phyloP scores from a whole-genome alignment of 2,329 filamentous ascomycete genomes.

The Neopestalotiopsis clavispora region DNA sequence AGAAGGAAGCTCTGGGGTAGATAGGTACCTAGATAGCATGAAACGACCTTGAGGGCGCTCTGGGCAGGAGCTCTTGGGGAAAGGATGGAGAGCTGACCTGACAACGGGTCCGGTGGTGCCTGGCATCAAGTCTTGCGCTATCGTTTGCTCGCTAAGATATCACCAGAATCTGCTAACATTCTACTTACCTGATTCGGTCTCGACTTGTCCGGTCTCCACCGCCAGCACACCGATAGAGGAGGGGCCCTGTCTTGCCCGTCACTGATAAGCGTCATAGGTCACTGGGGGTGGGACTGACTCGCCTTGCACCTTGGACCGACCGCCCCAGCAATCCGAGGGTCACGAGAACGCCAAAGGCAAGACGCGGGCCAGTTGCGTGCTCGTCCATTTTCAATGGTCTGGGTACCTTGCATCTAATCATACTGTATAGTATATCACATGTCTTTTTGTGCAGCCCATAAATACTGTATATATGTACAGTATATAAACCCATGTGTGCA shows the following conservation, averaged over 20 bases:
- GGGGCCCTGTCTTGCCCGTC: neutral
- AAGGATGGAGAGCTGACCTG: slow-evolving; percentile 15
- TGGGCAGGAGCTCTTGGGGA: slow-evolving; percentile 9
- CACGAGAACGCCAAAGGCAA: slow-evolving; percentile 6
- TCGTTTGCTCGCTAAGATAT: neutral
- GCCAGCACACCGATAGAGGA: slow-evolving; percentile 17
- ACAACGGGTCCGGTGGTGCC: slow-evolving; percentile 19
- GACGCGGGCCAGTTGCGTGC: neutral
- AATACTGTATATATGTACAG: neutral
- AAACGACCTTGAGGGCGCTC: slow-evolving; percentile 20
- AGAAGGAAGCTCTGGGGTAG: slow-evolving; percentile 8
- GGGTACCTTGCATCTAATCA: neutral
- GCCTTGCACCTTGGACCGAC: neutral
- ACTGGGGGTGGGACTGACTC: slow-evolving; percentile 5
- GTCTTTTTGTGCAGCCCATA: neutral
- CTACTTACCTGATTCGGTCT: slow-evolving; percentile 11
- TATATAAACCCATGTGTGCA: neutral
- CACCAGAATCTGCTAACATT: slow-evolving; percentile 5
- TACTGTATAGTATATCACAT: neutral
- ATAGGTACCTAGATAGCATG: slow-evolving; percentile 4
- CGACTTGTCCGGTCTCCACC: slow-evolving; percentile 12
- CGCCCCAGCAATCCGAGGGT: slow-evolving; percentile 3
- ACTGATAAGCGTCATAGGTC: slow-evolving; percentile 19
- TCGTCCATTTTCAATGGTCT: neutral
- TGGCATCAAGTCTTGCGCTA: slow-evolving; percentile 14